Base-by-base conservation (phyloP, 2,329 filamentous ascomycete species). In the Fusarium sp. region DNA sequence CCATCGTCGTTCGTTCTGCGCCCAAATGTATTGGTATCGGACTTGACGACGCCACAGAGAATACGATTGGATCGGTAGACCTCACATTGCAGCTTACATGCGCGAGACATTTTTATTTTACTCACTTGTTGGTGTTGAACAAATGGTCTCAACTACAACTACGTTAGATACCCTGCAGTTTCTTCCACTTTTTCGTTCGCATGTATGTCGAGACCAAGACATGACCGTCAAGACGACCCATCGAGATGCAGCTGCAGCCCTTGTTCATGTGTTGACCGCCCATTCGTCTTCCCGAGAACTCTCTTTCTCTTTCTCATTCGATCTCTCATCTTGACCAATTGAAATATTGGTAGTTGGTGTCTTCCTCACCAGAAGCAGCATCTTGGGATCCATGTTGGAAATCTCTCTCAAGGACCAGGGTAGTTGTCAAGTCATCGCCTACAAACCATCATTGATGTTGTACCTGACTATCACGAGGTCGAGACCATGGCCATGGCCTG, bases 211-310 rank as follows among this genome's bases (percentile, higher is more conserved):
- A 25, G 23, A 25, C 23, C 3, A 25, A 25, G 23, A 25, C 23
- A 25, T 48, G 53, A 53, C 55, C 45, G 55, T 50, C 44, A 55
- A 57, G 39, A 38, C 36, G 56, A 53, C 54, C 54, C 63, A 67
- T 67, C 66, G 32, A 55, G 61, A 59, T 65, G 57, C 57, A 54
- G 50, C 48, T 29, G 23, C 23, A 25, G 23, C 27, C 42, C 50
- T 44, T 54, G 49, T 46, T 65, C 52, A 62, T 70, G 67, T 70
- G 65, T 66, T 57, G 59, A 51, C 25, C 53, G 60, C 53, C 50
- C 48, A 66, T 70, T 70, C 63, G 63, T 41, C 42, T 47, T 58
- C 19, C 21, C 4, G 23, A 25, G 23, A 25, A 25, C 23, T 25
- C 23, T 45, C 50, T 43, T 53, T 25, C 23, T 45, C 50, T 43